Evolutionary conservation across 345 rosid genomes (phyloP).

Genomic region (Dipteronia dyeriana): DNA sequence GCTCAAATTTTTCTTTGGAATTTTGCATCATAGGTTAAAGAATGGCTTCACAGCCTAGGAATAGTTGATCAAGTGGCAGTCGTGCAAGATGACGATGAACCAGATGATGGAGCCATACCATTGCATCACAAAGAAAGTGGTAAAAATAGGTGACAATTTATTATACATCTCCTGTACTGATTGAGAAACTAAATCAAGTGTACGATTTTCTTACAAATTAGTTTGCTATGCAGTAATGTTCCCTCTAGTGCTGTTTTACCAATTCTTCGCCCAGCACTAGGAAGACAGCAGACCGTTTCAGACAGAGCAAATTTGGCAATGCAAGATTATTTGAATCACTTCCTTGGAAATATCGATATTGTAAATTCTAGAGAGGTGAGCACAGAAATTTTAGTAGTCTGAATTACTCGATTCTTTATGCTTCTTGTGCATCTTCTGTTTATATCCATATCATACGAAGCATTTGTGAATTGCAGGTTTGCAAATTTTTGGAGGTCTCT

Average conservation of each 20-base stretch:
- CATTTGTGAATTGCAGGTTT: conserved; percentile 52
- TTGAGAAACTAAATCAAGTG: not conserved
- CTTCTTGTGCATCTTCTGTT: not conserved
- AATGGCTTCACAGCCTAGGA: conserved; percentile 90
- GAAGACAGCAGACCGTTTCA: conserved; percentile 62
- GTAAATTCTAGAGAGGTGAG: conserved; percentile 86
- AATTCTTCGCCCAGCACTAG: conserved; percentile 68
- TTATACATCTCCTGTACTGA: not conserved
- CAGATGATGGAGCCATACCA: conserved; percentile 87
- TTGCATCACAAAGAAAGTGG: conserved; percentile 59
- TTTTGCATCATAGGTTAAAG: conserved; percentile 58
- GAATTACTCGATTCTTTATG: not conserved
- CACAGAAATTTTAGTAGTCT: not conserved
- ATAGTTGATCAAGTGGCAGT: conserved; percentile 67
- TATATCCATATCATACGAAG: not conserved
- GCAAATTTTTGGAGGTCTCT: conserved; percentile 92
- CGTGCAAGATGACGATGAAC: conserved; percentile 86
- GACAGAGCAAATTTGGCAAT: conserved; percentile 79
- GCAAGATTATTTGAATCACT: conserved; percentile 89
- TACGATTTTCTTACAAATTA: conserved; percentile 7
- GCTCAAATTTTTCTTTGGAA: conserved; percentile 6
- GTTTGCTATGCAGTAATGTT: conserved; percentile 50
- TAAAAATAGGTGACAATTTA: conserved; percentile 58
- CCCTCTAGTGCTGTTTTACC: conserved; percentile 81
- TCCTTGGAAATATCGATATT: conserved; percentile 82